Base-by-base conservation (phyloP, 352 stramenopile genomes). In the Stramenopiles sp. region DNA sequence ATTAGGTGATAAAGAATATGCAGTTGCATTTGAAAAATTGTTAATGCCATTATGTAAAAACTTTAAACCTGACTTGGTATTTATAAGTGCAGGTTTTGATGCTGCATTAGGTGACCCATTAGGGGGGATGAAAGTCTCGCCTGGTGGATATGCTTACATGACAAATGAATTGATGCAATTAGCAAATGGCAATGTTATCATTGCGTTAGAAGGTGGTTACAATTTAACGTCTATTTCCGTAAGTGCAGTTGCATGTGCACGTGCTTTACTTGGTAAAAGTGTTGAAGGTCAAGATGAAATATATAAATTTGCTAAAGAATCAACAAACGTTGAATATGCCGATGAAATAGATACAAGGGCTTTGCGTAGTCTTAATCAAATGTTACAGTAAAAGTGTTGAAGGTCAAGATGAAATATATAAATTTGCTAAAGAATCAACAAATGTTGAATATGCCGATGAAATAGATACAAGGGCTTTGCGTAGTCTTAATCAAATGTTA, bases 11-110 rank as follows among this genome's bases (percentile, higher is more conserved):
- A 78, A 82, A 7, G 87, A 90, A 76, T 95, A 94, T 77, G 80
- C 86, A 20, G 82, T 80, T 1, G 86, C 87, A n/a, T 93, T 88
- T 78, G 79, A 86, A 81, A 20, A 73, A 33, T 78, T 92, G 38
- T 86, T 98, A 7, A 84, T 95, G 73, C 92, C 93, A 1, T 86
- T 86, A 30, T 90, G 97, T 78, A 87, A 90, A 38, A 83, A 85
- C 43, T 98, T 97, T 82, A 82, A 85, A 31, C 93, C 94, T 31
- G 91, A 98, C 81, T 83, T 98, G 6, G 91, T 98, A 43, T 89
- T 98, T 74, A 84, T 98, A 73, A 96, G 89, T 29, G 92, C 93
- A 38, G 94, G 94, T 6, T 98, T 98, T 83, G 94, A 98, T 85
- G 93, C 91, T 1, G 93, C 96, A 80, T 84, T 89, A 65, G 93